These are phyloP conservation scores for Ceratocystis cubensis DNA, from an alignment of 2,329 filamentous ascomycete species.

Conservation along the genomic window DNA sequence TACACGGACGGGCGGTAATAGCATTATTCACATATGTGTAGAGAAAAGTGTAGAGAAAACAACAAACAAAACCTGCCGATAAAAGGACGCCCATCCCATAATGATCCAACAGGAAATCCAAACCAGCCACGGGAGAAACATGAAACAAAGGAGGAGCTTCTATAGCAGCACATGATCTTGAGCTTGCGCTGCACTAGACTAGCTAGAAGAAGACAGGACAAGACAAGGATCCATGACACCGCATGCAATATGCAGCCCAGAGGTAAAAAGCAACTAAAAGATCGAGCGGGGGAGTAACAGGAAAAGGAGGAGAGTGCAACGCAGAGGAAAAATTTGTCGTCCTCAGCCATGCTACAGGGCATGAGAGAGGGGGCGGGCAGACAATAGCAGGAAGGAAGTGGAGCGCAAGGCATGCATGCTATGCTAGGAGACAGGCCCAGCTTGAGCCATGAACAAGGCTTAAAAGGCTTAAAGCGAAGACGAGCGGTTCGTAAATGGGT, in stretches of 20 bases:
- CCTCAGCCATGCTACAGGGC: too few species aligned
- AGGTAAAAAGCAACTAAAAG: neutral
- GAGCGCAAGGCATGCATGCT: too few species aligned
- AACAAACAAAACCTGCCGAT: neutral
- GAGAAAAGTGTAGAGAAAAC: neutral
- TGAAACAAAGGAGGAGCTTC: neutral
- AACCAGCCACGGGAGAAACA: neutral
- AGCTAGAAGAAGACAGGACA: neutral
- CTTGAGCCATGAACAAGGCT: neutral
- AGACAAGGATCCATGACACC: neutral
- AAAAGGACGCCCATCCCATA: too few species aligned
- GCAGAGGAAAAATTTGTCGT: neutral
- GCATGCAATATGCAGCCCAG: constrained; percentile 8
- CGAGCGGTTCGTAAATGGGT: neutral
- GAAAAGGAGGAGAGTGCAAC: neutral
- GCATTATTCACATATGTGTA: neutral
- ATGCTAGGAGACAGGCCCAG: neutral
- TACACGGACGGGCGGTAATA: neutral
- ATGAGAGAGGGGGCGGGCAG: neutral
- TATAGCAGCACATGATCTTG: neutral
- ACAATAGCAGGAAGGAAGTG: neutral
- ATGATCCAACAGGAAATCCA: neutral
- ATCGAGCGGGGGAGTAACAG: neutral
- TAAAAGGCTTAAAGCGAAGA: too few species aligned
- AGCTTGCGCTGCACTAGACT: neutral